Evolutionary conservation across 331 rosid genomes (phyloP), one percentile per base, ranked within the genome.

Genomic region (Erythrophleum ivorense): DNA sequence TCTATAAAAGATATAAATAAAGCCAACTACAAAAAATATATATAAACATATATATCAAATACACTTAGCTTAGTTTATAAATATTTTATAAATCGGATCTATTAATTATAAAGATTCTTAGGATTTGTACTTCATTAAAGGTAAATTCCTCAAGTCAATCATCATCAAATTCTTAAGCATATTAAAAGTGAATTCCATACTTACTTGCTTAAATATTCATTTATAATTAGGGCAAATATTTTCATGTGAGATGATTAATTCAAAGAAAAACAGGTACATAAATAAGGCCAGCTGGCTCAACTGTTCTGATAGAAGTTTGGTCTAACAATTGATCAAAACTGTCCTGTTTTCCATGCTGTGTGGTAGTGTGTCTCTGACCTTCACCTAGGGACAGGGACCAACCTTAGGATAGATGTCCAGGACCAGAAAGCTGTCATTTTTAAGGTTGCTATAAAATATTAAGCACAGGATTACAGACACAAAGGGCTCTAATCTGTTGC

Each of bases 221-320:
- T 50, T 52, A 14, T 14, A 13, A 52, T 12, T 12, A 50, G 3
- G 2, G 18, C 55, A 50, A 12, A 50, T 13, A 12, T 50, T 15
- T 52, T 5, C 3, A 4, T 4, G 6, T 52, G 7, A 3, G 58
- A 52, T 55, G 63, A 19, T 7, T 19, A 52, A 52, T 52, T 52
- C 19, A 52, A 15, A 52, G 24, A 1, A 38, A 2, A 12, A 19
- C 19, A 12, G 19, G 4, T 4, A 15, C 59, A 81, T 73, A 81
- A 81, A 57, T 82, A 58, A 66, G 41, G 50, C 64, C 85, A 82
- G 85, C 86, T 75, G 81, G 71, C 88, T 80, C 72, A 74, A 78
- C 65, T 31, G 65, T 67, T 71, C 15, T 7, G 60, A 77, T 76
- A 52, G 59, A 54, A 57, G 65, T 33, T 38, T 76, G 81, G 57